Percentiles rank a stretch among this genome's conserved stretches.
Conservation (phyloP, 345 rosid species). For the Bretschneidera sinensis region DNA sequence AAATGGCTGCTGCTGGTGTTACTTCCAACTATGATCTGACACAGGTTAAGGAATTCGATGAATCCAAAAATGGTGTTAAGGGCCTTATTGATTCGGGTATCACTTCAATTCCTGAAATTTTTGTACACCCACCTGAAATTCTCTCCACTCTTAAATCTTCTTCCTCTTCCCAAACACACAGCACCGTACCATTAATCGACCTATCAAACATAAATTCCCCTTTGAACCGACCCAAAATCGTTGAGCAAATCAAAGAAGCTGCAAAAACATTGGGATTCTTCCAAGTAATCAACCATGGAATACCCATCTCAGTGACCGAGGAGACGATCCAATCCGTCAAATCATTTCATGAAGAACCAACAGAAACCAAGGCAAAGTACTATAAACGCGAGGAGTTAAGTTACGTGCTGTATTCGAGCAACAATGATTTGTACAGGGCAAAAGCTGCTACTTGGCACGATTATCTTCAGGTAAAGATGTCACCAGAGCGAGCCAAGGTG, state of each 20-base stretch:
- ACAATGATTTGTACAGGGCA: conserved; percentile 27
- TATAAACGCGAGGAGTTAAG: conserved; percentile 22
- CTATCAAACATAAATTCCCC: neutral
- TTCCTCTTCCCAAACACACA: neutral
- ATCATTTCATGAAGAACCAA: conserved; percentile 28
- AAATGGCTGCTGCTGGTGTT: no score
- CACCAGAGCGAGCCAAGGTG: conserved; percentile 4
- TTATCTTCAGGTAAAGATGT: conserved; percentile 25
- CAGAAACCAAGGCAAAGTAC: conserved; percentile 23
- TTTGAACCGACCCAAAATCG: neutral
- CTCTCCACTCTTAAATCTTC: neutral
- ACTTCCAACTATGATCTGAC: no score
- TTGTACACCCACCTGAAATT: neutral
- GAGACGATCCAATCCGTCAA: conserved; percentile 18
- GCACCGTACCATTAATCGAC: neutral
- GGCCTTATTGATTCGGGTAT: neutral
- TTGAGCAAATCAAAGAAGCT: conserved; percentile 15
- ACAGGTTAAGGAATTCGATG: neutral
- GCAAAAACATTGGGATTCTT: conserved; percentile 23
- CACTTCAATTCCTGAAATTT: neutral
- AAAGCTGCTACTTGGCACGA: conserved; percentile 33
- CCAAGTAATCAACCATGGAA: conserved; percentile 7
- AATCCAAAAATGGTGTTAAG: neutral
- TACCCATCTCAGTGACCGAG: conserved; percentile 16
- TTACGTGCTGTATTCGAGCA: conserved; percentile 24